Base-by-base conservation (phyloP, 2,329 filamentous ascomycete genomes). In the Scytalidium sp. region DNA sequence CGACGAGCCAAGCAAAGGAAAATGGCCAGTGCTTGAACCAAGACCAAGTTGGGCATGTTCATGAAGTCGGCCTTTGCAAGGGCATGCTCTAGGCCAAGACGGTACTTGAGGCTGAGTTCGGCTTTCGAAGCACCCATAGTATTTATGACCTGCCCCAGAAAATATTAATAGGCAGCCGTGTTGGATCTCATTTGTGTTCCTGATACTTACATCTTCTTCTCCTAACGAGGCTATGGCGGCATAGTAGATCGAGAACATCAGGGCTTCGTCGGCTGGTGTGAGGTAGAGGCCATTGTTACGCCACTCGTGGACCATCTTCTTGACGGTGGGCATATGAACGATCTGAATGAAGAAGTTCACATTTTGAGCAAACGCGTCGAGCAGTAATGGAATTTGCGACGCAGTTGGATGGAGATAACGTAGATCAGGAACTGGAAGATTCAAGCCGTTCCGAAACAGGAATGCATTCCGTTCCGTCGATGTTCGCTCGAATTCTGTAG, bases 21-120 rank as follows among this genome's bases (percentile, higher is more conserved):
- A 0, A 87, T 67, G 2, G 78, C 67, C 46, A 85, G 77, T 0
- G 83, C 82, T 61, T 88, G 84, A 1, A 87, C 65, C 0, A 84
- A 75, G 6, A 77, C 70, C 1, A 86, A 52, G 41, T 86, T 80
- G 0, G 81, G 79, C 0, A 77, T 76, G 23, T 75, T 78, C 22
- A 88, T 68, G 25, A 87, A 85, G 40, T 79, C 75, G 3, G 81
- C 82, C 46, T 78, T 80, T 1, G 83, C 74, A 9, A 88, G 69
- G 0, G 82, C 80, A 50, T 82, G 77, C 54, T 85, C 81, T 0
- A 81, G 62, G 1, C 69, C 74, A 23, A 67, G 55, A 13, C 65
- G 63, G 45, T 53, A n/a, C 6, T 17, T 76, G 56, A 72, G 55
- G 58, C 68, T 64, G 52, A 75, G 60, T 44, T 70, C 62, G 1